Conservation (phyloP, 192 early-diverging fungal species). For the Dissophora globulifera region DNA sequence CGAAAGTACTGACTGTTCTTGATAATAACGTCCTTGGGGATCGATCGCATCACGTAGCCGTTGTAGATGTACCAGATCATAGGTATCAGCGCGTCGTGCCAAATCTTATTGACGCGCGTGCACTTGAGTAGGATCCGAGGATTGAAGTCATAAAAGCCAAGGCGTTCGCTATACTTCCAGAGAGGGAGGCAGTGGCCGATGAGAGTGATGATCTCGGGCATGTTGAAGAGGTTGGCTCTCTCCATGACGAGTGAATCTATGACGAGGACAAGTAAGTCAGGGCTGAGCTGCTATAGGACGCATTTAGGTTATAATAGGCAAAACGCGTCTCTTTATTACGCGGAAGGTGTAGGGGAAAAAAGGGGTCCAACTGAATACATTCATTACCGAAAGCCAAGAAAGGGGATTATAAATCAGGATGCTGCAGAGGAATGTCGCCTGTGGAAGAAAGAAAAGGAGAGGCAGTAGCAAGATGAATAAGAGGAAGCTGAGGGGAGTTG, state of each 20-base stretch:
- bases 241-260: no score
- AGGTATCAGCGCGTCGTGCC: conserved; percentile 25
- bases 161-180: conserved; percentile 32
- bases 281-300: no score
- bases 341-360: no score
- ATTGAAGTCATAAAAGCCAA: conserved; percentile 42
- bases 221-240: conserved; percentile 20
- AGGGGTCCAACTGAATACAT: no score
- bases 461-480: not conserved
- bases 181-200: conserved; percentile 36
- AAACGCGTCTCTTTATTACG: no score
- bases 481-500: not conserved
- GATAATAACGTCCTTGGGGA: conserved; percentile 32
- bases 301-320: no score
- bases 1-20: conserved; percentile 32
- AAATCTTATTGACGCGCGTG: conserved; percentile 34
- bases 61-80: conserved; percentile 47
- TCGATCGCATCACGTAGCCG: conserved; percentile 22
- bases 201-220: conserved; percentile 43
- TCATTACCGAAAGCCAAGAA: no score
- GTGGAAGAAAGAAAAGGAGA: no score
- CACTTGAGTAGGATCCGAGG: conserved; percentile 25
- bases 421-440: no score
- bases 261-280: no score
- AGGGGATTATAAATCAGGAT: no score